These are phyloP conservation scores for Phaeosphaeriaceae sp. DNA, from an alignment of 2,329 filamentous ascomycete species.

Conservation along the genomic window DNA sequence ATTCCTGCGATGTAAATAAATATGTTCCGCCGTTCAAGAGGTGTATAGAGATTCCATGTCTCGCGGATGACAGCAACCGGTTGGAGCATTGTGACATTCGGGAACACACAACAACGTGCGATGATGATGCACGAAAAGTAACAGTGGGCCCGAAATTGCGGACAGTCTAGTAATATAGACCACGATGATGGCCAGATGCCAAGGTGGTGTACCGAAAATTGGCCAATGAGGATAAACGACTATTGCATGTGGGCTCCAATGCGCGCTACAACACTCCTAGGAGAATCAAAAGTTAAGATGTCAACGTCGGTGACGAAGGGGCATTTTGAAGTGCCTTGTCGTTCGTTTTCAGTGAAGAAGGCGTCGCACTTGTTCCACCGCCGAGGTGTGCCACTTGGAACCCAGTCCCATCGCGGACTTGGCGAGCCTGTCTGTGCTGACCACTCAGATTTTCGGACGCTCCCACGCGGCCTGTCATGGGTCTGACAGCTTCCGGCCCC, in stretches of 20 bases:
- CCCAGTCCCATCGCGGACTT: slow-evolving; percentile 22
- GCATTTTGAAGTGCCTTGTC: slow-evolving; percentile 23
- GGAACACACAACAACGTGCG: slow-evolving; percentile 16
- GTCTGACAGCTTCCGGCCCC: slow-evolving; percentile 10
- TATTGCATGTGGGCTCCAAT: slow-evolving; percentile 27
- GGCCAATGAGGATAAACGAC: slow-evolving; percentile 23
- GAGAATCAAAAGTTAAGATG: slow-evolving; percentile 21
- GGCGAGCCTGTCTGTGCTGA: slow-evolving; percentile 18
- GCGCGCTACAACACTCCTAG: slow-evolving; percentile 22
- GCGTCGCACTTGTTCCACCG: slow-evolving; percentile 20
- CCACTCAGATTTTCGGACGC: slow-evolving; percentile 22
- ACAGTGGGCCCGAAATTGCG: slow-evolving; percentile 21
- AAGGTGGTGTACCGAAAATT: slow-evolving; percentile 11
- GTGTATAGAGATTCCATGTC: slow-evolving; percentile 45
- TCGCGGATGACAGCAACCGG: slow-evolving; percentile 33
- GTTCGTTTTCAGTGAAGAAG: slow-evolving; percentile 22
- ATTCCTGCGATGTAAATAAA: slow-evolving; percentile 56
- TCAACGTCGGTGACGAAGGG: slow-evolving; percentile 30
- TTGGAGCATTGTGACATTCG: slow-evolving; percentile 23
- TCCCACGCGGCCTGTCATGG: slow-evolving; percentile 10
- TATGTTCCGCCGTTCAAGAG: slow-evolving; percentile 50
- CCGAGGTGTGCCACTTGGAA: slow-evolving; percentile 28
- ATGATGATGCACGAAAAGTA: slow-evolving; percentile 22
- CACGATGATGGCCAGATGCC: slow-evolving; percentile 13
- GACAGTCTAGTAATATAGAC: slow-evolving; percentile 31